phyloP scores from a whole-genome alignment of 257 asterid species.

The Verbena officinalis region DNA sequence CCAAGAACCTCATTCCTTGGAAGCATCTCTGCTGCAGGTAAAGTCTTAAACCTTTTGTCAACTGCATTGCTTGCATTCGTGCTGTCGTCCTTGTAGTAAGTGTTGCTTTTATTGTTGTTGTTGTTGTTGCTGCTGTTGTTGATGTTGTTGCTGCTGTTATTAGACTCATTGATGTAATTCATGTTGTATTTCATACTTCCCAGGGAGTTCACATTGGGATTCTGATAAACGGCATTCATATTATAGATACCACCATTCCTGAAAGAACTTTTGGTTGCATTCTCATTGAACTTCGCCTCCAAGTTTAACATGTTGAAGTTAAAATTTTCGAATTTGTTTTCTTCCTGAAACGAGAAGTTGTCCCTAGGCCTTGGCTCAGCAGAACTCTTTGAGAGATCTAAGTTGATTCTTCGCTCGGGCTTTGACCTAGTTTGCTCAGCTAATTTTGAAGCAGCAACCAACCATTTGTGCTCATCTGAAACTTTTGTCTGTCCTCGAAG shows the following conservation, averaged over 20 bases:
- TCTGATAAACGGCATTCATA: constrained; percentile 64
- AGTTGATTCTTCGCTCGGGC: constrained; percentile 75
- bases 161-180: constrained; percentile 52
- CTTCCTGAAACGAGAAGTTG: constrained; percentile 63
- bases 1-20: constrained; percentile 95
- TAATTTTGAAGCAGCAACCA: constrained; percentile 78
- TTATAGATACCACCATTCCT: constrained; percentile 57
- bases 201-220: constrained; percentile 44
- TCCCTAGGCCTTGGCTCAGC: constrained; percentile 65
- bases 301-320: constrained; percentile 74
- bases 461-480: constrained; percentile 89
- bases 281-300: constrained; percentile 65
- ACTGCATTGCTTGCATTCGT: constrained; percentile 45
- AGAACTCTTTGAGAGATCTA: constrained; percentile 76
- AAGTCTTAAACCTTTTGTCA: constrained; percentile 94
- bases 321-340: constrained; percentile 75
- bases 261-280: constrained; percentile 43
- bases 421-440: constrained; percentile 83
- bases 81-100: constrained; percentile 49
- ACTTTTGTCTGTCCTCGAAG: constrained; percentile 90
- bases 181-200: constrained; percentile 54
- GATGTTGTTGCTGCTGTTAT: constrained; percentile 32
- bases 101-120: constrained; percentile 33
- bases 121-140: constrained; percentile 37
- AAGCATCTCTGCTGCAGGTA: constrained; percentile 92